Percentiles rank a stretch among this genome's conserved stretches.
Evolutionary conservation across 805 yeast species (phyloP).

Genomic region (Metschnikowia arizonensis): DNA sequence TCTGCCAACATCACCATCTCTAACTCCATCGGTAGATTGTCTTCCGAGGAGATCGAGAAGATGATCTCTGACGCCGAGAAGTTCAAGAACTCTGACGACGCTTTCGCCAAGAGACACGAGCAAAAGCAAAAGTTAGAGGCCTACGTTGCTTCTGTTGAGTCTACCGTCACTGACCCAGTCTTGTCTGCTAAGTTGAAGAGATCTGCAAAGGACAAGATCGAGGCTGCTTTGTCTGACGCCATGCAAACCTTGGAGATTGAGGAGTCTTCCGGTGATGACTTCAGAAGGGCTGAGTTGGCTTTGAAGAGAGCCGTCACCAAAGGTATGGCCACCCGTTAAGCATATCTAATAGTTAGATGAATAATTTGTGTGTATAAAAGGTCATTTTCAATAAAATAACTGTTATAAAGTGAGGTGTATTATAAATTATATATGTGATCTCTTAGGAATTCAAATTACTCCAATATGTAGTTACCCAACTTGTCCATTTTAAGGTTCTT

Average conservation of each 20-base stretch:
- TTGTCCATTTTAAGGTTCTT: conserved; percentile 73
- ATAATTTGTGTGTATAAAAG: conserved; percentile 20
- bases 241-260: conserved; percentile 95
- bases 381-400: conserved; percentile 8
- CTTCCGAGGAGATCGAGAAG: conserved; percentile 47
- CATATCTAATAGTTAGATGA: conserved; percentile 16
- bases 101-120: conserved; percentile 99
- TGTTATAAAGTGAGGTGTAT: neutral
- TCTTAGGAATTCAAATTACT: no score
- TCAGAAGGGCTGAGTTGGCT: conserved; percentile 98
- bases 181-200: conserved; percentile 95
- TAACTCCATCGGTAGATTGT: conserved; percentile 48
- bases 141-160: conserved; percentile 81
- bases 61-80: conserved; percentile 48
- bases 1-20: conserved; percentile 49
- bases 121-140: conserved; percentile 99
- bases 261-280: conserved; percentile 94
- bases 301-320: conserved; percentile 99
- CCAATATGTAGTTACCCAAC: conserved; percentile 74
- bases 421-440: no score
- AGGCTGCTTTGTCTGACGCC: conserved; percentile 97
- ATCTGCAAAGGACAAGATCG: conserved; percentile 95
- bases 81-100: conserved; percentile 96
- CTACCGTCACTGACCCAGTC: conserved; percentile 97
- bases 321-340: conserved; percentile 97